Evolutionary conservation across 345 rosid species (phyloP).

Genomic region (Aquilaria sinensis): DNA sequence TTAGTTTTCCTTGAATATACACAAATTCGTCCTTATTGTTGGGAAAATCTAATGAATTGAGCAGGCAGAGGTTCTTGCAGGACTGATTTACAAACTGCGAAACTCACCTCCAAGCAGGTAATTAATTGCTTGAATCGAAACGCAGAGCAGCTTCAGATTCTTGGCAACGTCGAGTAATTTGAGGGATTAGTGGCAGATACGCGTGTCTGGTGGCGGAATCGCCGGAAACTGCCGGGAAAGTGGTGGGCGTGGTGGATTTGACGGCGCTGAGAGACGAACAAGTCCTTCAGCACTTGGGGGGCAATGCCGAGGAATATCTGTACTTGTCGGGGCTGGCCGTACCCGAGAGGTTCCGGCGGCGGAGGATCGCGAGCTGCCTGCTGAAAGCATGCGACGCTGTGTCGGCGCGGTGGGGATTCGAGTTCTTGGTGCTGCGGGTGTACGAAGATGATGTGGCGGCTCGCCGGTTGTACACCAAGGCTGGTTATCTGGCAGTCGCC

Average conservation of each 20-base stretch:
- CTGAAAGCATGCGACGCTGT: constrained; percentile 68
- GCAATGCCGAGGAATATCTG: constrained; percentile 54
- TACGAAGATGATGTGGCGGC: constrained; percentile 82
- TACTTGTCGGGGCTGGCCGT: constrained; percentile 89
- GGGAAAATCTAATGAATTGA: neutral
- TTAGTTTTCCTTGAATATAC: too few relatives aligned
- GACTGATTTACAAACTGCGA: constrained; percentile 66
- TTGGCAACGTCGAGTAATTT: neutral
- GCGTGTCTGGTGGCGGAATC: constrained; percentile 82
- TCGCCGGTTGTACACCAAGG: constrained; percentile 52
- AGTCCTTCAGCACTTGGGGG: constrained; percentile 47
- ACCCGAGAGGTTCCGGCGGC: constrained; percentile 55
- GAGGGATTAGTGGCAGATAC: constrained; percentile 32
- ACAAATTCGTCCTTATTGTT: too few relatives aligned
- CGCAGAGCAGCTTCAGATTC: neutral
- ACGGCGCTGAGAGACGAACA: constrained; percentile 49
- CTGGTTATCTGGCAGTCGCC: constrained; percentile 57
- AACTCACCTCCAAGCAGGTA: constrained; percentile 79
- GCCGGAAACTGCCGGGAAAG: constrained; percentile 23
- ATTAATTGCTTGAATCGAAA: neutral
- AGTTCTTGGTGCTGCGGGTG: constrained; percentile 60
- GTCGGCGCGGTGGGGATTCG: constrained; percentile 53
- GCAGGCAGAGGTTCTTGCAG: constrained; percentile 88
- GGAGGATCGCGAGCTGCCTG: constrained; percentile 63
- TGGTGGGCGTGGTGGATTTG: constrained; percentile 77